Evolutionary conservation across 768 basidiomycete species (phyloP), one percentile per base, ranked within the genome.

Genomic region (Holtermannia corniformis): DNA sequence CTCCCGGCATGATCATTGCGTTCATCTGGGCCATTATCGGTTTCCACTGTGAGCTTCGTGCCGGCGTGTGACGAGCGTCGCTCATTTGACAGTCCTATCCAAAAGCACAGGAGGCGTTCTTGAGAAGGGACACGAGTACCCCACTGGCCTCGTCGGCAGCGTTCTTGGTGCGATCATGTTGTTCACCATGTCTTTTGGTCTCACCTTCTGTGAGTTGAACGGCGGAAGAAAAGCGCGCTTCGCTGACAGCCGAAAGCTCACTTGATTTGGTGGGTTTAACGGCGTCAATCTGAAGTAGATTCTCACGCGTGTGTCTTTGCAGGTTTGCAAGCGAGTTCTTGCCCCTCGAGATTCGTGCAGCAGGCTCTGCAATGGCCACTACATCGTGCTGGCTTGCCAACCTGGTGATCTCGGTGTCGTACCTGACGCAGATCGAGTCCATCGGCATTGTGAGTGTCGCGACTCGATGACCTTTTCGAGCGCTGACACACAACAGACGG

Each of bases 351-450:
- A 64, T 64, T 49, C 44, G 63, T 52, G 63, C 57, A 40, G 24
- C 56, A 16, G 63, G 60, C 4, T 28, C 60, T 1, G 45, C 60
- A 3, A 48, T 61, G n/a, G 40, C 54, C 16, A 58, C 63, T 32
- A 56, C 56, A n/a, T 54, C 54, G 27, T 41, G 52, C 28, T 66
- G 64, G 62, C 56, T 57, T 1, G 60, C 62, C 50, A 66, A 63
- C 56, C 59, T 66, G 44, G 56, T 63, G 22, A 63, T 63, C 41
- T 59, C 56, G 14, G 59, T 55, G 4, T 59, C 63, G 10, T 65
- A 59, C 54, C 45, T 65, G 20, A 59, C 63, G 10, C 44, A 62
- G 24, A 62, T 65, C 58, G 56, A 65, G 44, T 51, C 51, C 3
- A 59, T 62, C 44, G 58, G 58, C n/a, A n/a, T n/a, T n/a, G n/a